phyloP scores from a whole-genome alignment of 352 stramenopile genomes.

The Phytopythium delawarense region DNA sequence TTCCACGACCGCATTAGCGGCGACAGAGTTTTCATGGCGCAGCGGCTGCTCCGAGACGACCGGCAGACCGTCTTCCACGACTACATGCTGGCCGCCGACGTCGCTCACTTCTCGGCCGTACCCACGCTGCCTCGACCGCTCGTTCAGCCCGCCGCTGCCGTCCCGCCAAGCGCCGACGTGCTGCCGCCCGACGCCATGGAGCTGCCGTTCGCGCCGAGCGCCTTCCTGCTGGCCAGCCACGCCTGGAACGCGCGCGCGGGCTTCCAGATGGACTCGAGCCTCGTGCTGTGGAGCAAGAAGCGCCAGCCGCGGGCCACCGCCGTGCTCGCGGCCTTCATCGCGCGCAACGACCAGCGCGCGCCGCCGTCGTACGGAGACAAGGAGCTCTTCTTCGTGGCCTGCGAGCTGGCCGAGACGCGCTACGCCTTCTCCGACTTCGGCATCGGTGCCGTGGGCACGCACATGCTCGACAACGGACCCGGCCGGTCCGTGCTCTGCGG shows the following conservation, averaged over 20 bases:
- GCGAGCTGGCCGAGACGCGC: constrained; percentile 41
- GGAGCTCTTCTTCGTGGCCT: constrained; percentile 47
- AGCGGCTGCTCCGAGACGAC: not conserved
- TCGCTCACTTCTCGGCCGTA: constrained; percentile 12
- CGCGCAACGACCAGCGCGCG: constrained; percentile 15
- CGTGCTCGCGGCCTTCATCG: constrained; percentile 38
- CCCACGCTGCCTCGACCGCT: not conserved
- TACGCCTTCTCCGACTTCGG: constrained; percentile 42
- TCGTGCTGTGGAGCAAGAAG: constrained; percentile 43
- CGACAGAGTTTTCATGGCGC: constrained; percentile 7
- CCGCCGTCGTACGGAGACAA: constrained; percentile 46
- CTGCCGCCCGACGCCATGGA: not conserved
- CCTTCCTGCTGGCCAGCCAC: constrained; percentile 30
- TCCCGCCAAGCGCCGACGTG: not conserved
- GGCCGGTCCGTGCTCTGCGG: constrained; percentile 27
- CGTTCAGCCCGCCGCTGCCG: not conserved
- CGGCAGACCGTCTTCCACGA: constrained; percentile 21
- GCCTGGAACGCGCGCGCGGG: constrained; percentile 29
- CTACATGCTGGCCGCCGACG: constrained; percentile 38
- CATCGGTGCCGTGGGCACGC: constrained; percentile 24
- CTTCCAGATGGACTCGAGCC: constrained; percentile 48
- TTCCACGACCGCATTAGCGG: constrained; percentile 63
- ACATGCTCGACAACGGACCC: constrained; percentile 10
- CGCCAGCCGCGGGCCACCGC: constrained; percentile 35
- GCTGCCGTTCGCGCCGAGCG: constrained; percentile 20